Evolutionary conservation across 345 rosid genomes (phyloP).

Genomic region (Cardiospermum halicacabum): DNA sequence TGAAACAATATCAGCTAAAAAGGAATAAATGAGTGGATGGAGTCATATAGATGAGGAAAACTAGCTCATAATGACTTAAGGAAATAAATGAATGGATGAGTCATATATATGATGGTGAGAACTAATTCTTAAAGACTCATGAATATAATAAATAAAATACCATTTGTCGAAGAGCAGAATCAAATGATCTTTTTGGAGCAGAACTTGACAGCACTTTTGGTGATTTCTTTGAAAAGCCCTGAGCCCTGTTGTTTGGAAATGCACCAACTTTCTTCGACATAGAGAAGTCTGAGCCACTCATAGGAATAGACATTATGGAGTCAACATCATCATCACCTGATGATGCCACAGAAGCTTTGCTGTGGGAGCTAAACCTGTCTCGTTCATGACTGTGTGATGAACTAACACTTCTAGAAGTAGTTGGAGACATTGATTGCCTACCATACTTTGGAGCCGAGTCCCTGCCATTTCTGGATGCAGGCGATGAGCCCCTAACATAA

Average conservation of each 20-base stretch:
- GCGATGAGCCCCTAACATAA: constrained; percentile 94
- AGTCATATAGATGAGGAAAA: too few relatives aligned
- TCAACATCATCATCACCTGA: constrained; percentile 88
- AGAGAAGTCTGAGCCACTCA: constrained; percentile 44
- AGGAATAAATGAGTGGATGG: too few relatives aligned
- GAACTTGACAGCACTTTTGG: constrained; percentile 50
- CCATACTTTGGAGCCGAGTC: constrained; percentile 48
- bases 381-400: constrained; percentile 88
- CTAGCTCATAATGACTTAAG: too few relatives aligned
- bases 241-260: constrained; percentile 57
- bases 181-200: constrained; percentile 80
- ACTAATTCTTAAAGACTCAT: constrained; percentile 4
- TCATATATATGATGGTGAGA: neutral
- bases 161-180: constrained; percentile 76
- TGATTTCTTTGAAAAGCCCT: constrained; percentile 57
- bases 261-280: constrained; percentile 50
- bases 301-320: constrained; percentile 57
- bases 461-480: constrained; percentile 87
- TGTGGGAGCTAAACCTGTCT: constrained; percentile 72
- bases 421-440: constrained; percentile 96
- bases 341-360: constrained; percentile 88
- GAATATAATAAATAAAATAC: constrained; percentile 33
- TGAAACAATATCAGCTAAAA: neutral
- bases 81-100: too few relatives aligned
- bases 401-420: constrained; percentile 81